Evolutionary conservation across 2,329 filamentous ascomycete species (phyloP).

Genomic region (Penicillium sp.): DNA sequence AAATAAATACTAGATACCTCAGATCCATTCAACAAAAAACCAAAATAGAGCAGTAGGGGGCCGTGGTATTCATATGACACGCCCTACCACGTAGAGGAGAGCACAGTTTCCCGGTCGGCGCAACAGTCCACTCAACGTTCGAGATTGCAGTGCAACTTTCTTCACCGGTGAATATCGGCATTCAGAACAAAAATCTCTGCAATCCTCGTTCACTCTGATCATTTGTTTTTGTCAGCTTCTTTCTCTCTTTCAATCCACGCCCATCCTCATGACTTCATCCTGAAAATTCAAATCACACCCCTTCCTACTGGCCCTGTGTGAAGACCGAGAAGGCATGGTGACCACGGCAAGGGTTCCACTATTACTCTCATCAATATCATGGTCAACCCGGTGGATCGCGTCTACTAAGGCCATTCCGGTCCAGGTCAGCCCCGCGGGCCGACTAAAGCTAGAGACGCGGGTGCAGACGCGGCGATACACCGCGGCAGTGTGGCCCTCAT

Average conservation of each 20-base stretch:
- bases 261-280: conserved; percentile 15
- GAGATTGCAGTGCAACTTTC: conserved; percentile 10
- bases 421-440: conserved; percentile 10
- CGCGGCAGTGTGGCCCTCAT: conserved; percentile 37
- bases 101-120: conserved; percentile 22
- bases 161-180: conserved; percentile 14
- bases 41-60: background rate
- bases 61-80: conserved; percentile 7
- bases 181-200: background rate
- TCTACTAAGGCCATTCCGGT: conserved; percentile 5
- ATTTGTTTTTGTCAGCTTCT: background rate
- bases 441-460: conserved; percentile 16
- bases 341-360: conserved; percentile 29
- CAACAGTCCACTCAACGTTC: conserved; percentile 25
- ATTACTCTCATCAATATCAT: conserved; percentile 26
- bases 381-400: conserved; percentile 27
- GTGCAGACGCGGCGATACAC: conserved; percentile 30
- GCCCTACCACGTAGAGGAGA: conserved; percentile 19
- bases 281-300: background rate
- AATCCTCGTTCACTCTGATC: background rate
- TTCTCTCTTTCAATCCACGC: background rate
- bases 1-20: background rate
- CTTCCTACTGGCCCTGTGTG: background rate
- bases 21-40: background rate
- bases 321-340: conserved; percentile 32